phyloP scores from a whole-genome alignment of 441 rosid species.

The Rhodomyrtus psidioides region DNA sequence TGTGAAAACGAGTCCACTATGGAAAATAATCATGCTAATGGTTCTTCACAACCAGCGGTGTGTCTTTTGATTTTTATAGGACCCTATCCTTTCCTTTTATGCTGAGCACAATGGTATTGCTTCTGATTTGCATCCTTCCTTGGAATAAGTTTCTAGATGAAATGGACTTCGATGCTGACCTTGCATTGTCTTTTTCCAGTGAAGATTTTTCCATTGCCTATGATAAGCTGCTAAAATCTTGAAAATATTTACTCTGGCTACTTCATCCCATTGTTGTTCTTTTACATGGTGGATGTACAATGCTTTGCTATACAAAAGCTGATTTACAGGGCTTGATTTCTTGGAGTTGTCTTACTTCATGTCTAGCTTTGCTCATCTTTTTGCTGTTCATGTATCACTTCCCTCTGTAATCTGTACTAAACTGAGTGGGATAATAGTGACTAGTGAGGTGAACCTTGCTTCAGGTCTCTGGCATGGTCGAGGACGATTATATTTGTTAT shows the following conservation, averaged over 20 bases:
- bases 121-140: not conserved
- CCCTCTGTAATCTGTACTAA: not conserved
- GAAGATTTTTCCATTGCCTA: not conserved
- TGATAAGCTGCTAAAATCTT: not conserved
- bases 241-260: not conserved
- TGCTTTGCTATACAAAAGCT: not conserved
- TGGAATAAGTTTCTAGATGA: not conserved
- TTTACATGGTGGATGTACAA: not conserved
- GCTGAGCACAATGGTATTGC: not conserved
- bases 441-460: not conserved
- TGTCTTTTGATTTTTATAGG: not conserved
- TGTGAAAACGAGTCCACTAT: constrained; percentile 24
- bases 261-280: not conserved
- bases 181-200: not conserved
- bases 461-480: not conserved
- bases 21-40: constrained; percentile 14
- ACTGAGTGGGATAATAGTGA: not conserved
- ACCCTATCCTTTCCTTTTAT: not conserved
- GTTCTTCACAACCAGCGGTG: constrained; percentile 40
- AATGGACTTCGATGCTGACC: not conserved
- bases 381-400: not conserved
- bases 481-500: not conserved
- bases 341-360: not conserved
- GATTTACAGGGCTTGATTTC: not conserved
- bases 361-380: not conserved